Evolutionary conservation across 495 filamentous ascomycete species (phyloP), one percentile per base, ranked within the genome.

Genomic region (Annulohypoxylon nitens): DNA sequence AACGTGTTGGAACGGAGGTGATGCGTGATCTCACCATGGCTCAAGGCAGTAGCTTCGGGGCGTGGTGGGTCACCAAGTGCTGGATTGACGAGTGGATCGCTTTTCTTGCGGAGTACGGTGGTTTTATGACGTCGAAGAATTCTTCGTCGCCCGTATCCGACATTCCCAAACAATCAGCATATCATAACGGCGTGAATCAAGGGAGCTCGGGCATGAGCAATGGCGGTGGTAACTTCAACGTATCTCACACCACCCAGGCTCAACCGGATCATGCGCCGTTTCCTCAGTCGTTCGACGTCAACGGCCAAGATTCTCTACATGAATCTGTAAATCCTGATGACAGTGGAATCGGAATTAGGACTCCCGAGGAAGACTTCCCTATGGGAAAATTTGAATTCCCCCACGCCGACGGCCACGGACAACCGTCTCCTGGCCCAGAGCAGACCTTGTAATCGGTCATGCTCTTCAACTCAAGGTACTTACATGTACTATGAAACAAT

Each of bases 1-100:
- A 90, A 64, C 86, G 88, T 26, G 81, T 94, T 16, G 88, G 91
- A 16, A 90, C 89, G 1, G 88, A 91, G 10, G 88, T 91, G 6
- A 83, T 95, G 78, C 86, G 93, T 45, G 93, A 95, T 73, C 85
- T 95, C 64, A 98, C 95, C 7, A 89, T 98, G 23, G 87, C 87
- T 25, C 90, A 92, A 67, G 93, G 92, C 9, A 88, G 90, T 67
- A 97, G 93, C 75, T 99, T 97, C 76, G 93, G 93, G 12, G 90
- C 93, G 1, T 99, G 96, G 96, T 98, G 96, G 94, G 92, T 97
- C 61, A 94, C 93, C n/a, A 97, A 98, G 78, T 93, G 95, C 60
- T 99, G 94, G 85, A 88, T 99, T 61, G 95, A 98, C 78, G 96
- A 98, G 81, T 97, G 97, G 94, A 89, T 94, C 75, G 82, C 90